These are phyloP conservation scores for Paramecium caudatum DNA, from an alignment of 73 alveolate genomes.

Conservation along the genomic window DNA sequence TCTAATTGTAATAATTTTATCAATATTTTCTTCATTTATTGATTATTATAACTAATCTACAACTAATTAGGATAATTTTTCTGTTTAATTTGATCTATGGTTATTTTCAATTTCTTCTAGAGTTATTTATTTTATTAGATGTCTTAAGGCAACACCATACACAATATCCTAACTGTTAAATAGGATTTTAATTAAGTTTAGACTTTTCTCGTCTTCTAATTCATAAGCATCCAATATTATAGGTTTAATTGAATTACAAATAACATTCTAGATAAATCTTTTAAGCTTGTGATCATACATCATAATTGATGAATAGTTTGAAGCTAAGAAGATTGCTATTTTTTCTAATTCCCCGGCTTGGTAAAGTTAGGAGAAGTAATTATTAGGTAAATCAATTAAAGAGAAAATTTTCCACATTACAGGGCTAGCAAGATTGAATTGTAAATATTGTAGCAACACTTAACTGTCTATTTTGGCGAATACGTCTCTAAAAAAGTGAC, in stretches of 20 bases:
- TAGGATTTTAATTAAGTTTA: background rate
- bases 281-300: conserved; percentile 62
- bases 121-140: background rate
- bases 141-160: conserved; percentile 58
- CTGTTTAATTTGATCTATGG: conserved; percentile 6
- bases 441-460: background rate
- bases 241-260: conserved; percentile 33
- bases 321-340: conserved; percentile 29
- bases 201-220: background rate
- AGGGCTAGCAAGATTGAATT: conserved; percentile 9
- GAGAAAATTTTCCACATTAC: conserved; percentile 40
- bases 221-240: conserved; percentile 39
- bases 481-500: background rate
- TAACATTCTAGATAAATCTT: conserved; percentile 10
- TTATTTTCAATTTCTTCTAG: conserved; percentile 18
- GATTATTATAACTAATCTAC: conserved; percentile 7
- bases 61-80: background rate
- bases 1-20: conserved; percentile 48
- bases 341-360: background rate
- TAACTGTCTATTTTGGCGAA: background rate
- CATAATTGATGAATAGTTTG: conserved; percentile 60
- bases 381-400: background rate
- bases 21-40: background rate
- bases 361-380: conserved; percentile 8
- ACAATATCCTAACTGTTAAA: background rate